Conservation (phyloP, 2,329 filamentous ascomycete genomes). For the Basipetospora chlamydospora region DNA sequence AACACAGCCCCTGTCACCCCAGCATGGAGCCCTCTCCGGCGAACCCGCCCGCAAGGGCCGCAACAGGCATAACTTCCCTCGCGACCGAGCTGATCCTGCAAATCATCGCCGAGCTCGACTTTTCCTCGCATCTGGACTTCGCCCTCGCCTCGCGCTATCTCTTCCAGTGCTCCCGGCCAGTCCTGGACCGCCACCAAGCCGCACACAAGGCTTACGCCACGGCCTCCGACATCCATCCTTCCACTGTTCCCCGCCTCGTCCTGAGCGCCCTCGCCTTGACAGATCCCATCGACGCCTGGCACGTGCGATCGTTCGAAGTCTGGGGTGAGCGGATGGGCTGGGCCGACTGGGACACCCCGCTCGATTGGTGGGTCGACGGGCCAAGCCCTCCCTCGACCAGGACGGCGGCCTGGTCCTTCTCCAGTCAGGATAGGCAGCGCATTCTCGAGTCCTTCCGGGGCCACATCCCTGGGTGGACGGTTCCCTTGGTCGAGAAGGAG, state of each 20-base stretch:
- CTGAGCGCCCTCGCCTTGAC: neutral
- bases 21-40: too few species aligned
- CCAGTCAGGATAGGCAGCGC: neutral
- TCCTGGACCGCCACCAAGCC: slow-evolving; percentile 3
- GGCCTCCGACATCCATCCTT: slow-evolving; percentile 4
- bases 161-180: neutral
- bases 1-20: too few species aligned
- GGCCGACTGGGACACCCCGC: slow-evolving; percentile 5
- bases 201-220: neutral
- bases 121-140: neutral
- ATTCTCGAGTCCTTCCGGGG: neutral
- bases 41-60: too few species aligned
- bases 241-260: slow-evolving; percentile 2
- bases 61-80: slow-evolving; percentile 1
- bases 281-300: slow-evolving; percentile 3
- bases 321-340: slow-evolving; percentile 2
- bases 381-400: neutral
- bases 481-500: neutral
- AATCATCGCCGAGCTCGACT: slow-evolving; percentile 3
- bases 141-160: slow-evolving; percentile 2
- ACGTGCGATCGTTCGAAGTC: slow-evolving; percentile 4
- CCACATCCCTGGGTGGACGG: neutral
- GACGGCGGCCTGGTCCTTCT: neutral
- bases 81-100: slow-evolving; percentile 3
- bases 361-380: neutral